Evolutionary conservation across 2,329 filamentous ascomycete genomes (phyloP).

Genomic region (Lachnellula suecica): DNA sequence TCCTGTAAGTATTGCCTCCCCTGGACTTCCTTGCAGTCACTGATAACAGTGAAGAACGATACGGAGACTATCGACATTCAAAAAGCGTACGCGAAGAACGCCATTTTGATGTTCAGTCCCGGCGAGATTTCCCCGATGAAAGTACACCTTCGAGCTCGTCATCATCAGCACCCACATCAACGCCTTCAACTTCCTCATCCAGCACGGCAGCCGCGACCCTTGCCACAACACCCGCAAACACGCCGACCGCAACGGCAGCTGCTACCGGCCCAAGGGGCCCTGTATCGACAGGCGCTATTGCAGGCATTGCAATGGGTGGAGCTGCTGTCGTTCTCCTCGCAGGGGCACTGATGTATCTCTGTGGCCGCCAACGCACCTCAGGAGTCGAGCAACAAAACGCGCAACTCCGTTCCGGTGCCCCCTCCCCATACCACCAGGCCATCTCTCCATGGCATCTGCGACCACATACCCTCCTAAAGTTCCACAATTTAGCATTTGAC

Average conservation of each 20-base stretch:
- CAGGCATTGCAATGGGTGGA: conserved; percentile 25
- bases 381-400: conserved; percentile 16
- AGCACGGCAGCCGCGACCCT: not conserved
- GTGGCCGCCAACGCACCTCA: conserved; percentile 24
- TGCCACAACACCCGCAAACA: conserved; percentile 4
- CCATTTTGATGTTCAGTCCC: conserved; percentile 20
- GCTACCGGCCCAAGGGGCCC: not conserved
- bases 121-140: conserved; percentile 25
- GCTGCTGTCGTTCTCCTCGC: conserved; percentile 19
- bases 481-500: conserved; percentile 5
- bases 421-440: conserved; percentile 7
- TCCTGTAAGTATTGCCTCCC: conserved; percentile 44
- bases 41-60: conserved; percentile 15
- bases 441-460: conserved; percentile 12
- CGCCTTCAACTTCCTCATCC: conserved; percentile 7
- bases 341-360: conserved; percentile 22
- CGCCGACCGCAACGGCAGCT: conserved; percentile 1
- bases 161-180: conserved; percentile 11
- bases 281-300: conserved; percentile 24
- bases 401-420: not conserved
- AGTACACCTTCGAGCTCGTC: conserved; percentile 6
- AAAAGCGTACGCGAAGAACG: conserved; percentile 18
- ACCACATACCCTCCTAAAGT: conserved; percentile 7
- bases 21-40: not conserved
- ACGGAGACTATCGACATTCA: conserved; percentile 25